These are phyloP conservation scores for Hibiscus mutabilis DNA, from an alignment of 345 rosid genomes.

Conservation along the genomic window DNA sequence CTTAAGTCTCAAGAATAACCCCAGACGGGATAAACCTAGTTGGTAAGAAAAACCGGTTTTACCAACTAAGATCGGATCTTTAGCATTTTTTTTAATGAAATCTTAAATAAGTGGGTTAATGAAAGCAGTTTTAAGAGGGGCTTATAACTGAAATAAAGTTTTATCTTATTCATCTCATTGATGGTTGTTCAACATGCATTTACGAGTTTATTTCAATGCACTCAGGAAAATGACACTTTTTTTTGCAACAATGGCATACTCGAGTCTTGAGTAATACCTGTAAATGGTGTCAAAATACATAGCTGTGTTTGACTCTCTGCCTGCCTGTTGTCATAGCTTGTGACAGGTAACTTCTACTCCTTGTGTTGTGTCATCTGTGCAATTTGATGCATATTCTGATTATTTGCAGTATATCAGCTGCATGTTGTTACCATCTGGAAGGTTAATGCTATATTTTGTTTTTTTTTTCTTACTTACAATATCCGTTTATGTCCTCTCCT, in stretches of 20 bases:
- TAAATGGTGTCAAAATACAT: not conserved
- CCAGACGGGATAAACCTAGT: no score
- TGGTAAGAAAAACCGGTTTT: no score
- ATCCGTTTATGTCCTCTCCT: not conserved
- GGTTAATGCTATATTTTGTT: not conserved
- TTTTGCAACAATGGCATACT: not conserved
- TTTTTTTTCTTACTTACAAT: no score
- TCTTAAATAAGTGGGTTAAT: not conserved
- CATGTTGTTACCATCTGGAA: not conserved
- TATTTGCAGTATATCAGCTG: not conserved
- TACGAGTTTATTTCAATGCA: not conserved
- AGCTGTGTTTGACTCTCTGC: no score
- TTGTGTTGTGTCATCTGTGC: not conserved
- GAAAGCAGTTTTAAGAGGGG: not conserved
- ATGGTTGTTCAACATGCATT: not conserved
- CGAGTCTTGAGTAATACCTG: not conserved
- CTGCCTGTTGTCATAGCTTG: not conserved
- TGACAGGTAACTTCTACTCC: conserved; percentile 61
- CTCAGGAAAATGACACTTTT: no score
- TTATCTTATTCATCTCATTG: not conserved
- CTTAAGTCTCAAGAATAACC: no score
- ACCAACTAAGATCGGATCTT: no score
- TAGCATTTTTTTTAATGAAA: no score
- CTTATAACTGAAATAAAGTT: not conserved
- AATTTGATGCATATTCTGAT: not conserved